These are phyloP conservation scores for Chaetomium sp. DNA, from an alignment of 2,329 filamentous ascomycete genomes.

Conservation along the genomic window DNA sequence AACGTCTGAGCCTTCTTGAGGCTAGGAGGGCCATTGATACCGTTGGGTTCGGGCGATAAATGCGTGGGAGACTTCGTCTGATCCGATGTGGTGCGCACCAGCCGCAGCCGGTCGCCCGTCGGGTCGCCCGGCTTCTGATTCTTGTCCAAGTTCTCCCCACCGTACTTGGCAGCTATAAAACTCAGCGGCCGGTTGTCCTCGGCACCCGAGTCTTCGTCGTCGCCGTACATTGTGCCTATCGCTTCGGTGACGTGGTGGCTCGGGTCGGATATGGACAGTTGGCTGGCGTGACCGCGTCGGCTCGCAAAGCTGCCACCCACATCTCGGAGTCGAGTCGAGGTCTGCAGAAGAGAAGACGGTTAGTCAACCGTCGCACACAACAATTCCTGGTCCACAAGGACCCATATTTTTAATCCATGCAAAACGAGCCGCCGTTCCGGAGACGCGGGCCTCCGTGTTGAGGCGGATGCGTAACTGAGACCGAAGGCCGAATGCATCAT, in stretches of 20 bases:
- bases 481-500: slow-evolving; percentile 24
- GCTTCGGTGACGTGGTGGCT: slow-evolving; percentile 93
- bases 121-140: slow-evolving; percentile 39
- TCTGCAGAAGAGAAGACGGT: slow-evolving; percentile 44
- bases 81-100: slow-evolving; percentile 52
- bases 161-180: slow-evolving; percentile 65
- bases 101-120: slow-evolving; percentile 46
- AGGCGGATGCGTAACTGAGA: slow-evolving; percentile 16
- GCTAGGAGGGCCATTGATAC: slow-evolving; percentile 29
- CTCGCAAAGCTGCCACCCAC: slow-evolving; percentile 59
- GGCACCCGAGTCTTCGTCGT: slow-evolving; percentile 61
- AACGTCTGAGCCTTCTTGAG: slow-evolving; percentile 50
- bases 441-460: slow-evolving; percentile 29
- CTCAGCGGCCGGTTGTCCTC: slow-evolving; percentile 67
- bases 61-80: slow-evolving; percentile 39
- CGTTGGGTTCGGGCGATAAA: slow-evolving; percentile 34
- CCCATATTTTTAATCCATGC: slow-evolving; percentile 36
- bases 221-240: slow-evolving; percentile 87
- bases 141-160: slow-evolving; percentile 53
- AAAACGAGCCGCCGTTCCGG: slow-evolving; percentile 28
- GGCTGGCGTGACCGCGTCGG: slow-evolving; percentile 60
- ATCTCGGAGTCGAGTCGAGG: slow-evolving; percentile 61
- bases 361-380: slow-evolving; percentile 27
- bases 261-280: slow-evolving; percentile 77
- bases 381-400: slow-evolving; percentile 33